Evolutionary conservation across 371 early-diverging fungal genomes (phyloP).

Genomic region (Rhizopus arrhizus): DNA sequence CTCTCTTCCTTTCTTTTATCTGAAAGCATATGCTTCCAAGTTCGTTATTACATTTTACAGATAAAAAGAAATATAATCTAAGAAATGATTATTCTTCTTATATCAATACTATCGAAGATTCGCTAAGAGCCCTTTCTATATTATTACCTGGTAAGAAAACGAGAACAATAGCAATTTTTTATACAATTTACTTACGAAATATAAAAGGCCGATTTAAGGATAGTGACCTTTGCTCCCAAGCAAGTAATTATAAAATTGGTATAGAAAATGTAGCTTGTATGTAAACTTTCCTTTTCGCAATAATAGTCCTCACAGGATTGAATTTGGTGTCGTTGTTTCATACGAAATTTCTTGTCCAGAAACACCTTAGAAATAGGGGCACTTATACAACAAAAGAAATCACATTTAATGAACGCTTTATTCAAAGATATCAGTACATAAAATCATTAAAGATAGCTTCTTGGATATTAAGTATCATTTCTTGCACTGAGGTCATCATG

Average conservation of each 20-base stretch:
- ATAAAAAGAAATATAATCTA: background rate
- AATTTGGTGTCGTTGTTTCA: constrained; percentile 27
- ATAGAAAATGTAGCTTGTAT: background rate
- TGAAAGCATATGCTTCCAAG: constrained; percentile 13
- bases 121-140: constrained; percentile 23
- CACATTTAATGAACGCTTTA: constrained; percentile 33
- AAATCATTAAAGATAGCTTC: constrained; percentile 19
- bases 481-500: constrained; percentile 40
- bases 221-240: constrained; percentile 27
- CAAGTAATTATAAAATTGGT: constrained; percentile 15
- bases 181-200: background rate
- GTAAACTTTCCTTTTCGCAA: background rate
- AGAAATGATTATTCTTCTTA: constrained; percentile 7
- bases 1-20: background rate
- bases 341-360: constrained; percentile 22
- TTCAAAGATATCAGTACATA: constrained; percentile 15
- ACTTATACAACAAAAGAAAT: background rate
- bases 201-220: constrained; percentile 30
- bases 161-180: background rate
- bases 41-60: constrained; percentile 20
- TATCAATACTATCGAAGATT: constrained; percentile 27
- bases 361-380: background rate
- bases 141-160: constrained; percentile 26
- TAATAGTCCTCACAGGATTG: constrained; percentile 23
- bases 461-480: constrained; percentile 33